A percentile compares a stretch with the other conserved stretches of the same genome.
Conservation (phyloP, 305 asterid genomes). For the Andrographis paniculata region DNA sequence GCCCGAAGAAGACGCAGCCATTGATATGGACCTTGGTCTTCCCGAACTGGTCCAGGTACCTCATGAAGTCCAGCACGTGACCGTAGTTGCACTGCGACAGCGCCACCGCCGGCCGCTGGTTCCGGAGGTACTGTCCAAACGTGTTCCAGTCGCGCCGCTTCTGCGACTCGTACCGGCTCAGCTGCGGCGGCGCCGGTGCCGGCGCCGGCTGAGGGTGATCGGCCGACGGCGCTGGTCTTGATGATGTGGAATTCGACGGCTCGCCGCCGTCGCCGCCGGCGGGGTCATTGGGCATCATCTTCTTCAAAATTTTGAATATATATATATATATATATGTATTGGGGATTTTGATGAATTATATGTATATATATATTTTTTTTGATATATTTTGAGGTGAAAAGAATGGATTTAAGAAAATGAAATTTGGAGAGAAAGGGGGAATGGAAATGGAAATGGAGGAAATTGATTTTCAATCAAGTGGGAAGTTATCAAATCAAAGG, state of each 20-base stretch:
- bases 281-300: constrained; percentile 40
- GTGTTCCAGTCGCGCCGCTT: constrained; percentile 99
- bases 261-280: constrained; percentile 14
- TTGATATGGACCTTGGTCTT: constrained; percentile 74
- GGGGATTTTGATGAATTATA: too few relatives aligned
- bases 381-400: too few relatives aligned
- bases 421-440: constrained; percentile 10
- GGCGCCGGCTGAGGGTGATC: too few relatives aligned
- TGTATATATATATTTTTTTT: too few relatives aligned
- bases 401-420: background rate
- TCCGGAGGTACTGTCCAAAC: constrained; percentile 73
- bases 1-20: constrained; percentile 63
- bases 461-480: too few relatives aligned
- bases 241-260: constrained; percentile 18
- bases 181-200: constrained; percentile 24
- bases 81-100: constrained; percentile 47
- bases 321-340: too few relatives aligned
- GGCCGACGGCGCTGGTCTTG: constrained; percentile 7
- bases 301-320: too few relatives aligned
- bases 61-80: constrained; percentile 66
- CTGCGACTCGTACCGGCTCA: constrained; percentile 69
- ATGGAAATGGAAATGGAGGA: too few relatives aligned
- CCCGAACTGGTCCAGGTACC: constrained; percentile 78
- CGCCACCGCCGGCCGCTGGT: constrained; percentile 55
- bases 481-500: constrained; percentile 35